Evolutionary conservation across 2,329 filamentous ascomycete species (phyloP), one percentile per base, ranked within the genome.

Genomic region (Teratosphaeria gauchensis): DNA sequence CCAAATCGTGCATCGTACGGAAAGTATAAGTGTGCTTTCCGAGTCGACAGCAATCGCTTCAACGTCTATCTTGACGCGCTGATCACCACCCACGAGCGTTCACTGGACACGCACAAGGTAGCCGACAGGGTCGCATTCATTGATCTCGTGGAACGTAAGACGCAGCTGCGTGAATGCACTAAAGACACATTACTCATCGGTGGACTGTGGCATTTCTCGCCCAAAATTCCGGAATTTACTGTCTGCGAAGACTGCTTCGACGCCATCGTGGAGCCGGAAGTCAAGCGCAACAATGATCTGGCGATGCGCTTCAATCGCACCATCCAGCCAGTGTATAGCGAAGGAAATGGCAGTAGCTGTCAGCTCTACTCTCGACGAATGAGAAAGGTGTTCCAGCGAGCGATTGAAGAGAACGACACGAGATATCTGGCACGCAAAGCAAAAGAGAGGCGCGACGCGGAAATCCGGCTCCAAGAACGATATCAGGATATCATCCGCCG

Each of bases 181-280:
- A 80, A 84, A 35, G 84, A 88, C 68, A 81, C 78, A n/a, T 78
- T 84, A 4, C 73, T 87, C 2, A 72, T 77, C n/a, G 80, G 84
- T 57, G 81, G 79, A 12, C 76, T 80, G 46, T 96, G 92, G 92
- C 86, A 95, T 71, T 85, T 82, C 58, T 90, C 95, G 71, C 84
- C 88, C 0, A 65, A 62, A 8, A 78, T 82, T 14, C 89, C 88
- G 0, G 83, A 91, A 54, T 84, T 96, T 66, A 90, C 88, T 0
- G 86, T 95, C 3, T 97, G 92, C 73, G 84, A 88, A 63, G 89
- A 92, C 72, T 97, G 92, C 72, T 96, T 88, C 70, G 83, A 89
- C 16, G 85, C 90, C 24, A 82, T 90, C 0, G 83, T 96, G n/a
- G 84, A 82, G 73, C 90, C 91, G 0, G 77, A 84, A 55, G 74